Base-by-base conservation (phyloP, 1,284 basidiomycete species). In the Rhodotorula sp. region DNA sequence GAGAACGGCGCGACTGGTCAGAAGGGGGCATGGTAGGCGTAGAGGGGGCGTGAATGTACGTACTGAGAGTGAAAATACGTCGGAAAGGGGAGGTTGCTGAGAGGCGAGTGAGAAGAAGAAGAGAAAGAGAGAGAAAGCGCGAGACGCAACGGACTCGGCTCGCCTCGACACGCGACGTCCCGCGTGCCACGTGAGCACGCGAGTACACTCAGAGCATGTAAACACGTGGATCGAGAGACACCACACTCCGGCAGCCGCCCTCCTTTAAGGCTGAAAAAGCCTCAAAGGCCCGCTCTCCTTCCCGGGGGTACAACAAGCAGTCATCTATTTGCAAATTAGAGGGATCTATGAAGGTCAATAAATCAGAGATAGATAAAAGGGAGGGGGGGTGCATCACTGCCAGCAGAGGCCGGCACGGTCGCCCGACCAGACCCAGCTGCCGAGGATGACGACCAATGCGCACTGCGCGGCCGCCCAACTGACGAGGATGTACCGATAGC, bases 401-500 rank as follows among this genome's bases (percentile, higher is more conserved):
- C 62, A 66, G 54, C 72, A 73, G 43, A 59, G 1, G 2, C 12
- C 61, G 1, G 50, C 64, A n/a, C 74, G 49, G 19, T 68, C 79
- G 59, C 83, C 84, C 16, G 81, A 82, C 87, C 88, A 89, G 71
- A 87, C 84, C 2, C 89, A 84, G 31, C 89, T 84, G 3, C 93
- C 93, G 65, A 93, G 81, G 57, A 94, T 87, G n/a, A 90, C 81
- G 31, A 95, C 80, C 64, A 94, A 82, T 52, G 93, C 77, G 5
- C 89, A 60, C 80, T 97, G 92, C 18, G 89, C 90, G 28, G 84
- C 80, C 34, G 86, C 80, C 83, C 90, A 89, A 77, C 91, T 94
- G 54, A 87, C 78, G 3, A 85, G 73, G 28, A 86, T 87, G 80
- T 97, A 97, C 50, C 87, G 77, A 83, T 86, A 87, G 43, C 86